These are phyloP conservation scores for Fusarium marasasianum DNA, from an alignment of 2,329 filamentous ascomycete genomes.

Conservation along the genomic window DNA sequence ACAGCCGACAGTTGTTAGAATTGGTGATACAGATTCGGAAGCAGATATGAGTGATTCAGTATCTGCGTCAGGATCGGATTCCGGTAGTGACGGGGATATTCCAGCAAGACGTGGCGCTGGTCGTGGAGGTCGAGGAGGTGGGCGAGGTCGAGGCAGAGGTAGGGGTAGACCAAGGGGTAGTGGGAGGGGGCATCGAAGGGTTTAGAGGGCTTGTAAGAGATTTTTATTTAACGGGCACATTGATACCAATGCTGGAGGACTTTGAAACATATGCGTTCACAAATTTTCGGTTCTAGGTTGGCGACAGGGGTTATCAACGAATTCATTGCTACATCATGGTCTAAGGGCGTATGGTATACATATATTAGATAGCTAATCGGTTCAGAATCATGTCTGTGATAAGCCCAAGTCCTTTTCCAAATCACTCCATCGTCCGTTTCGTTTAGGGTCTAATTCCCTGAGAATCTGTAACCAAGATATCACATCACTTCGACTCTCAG, in stretches of 20 bases:
- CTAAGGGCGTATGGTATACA: background rate
- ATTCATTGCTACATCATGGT: background rate
- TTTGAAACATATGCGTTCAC: background rate
- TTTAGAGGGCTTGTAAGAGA: background rate
- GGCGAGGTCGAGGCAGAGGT: slow-evolving; percentile 32
- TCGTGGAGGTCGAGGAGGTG: slow-evolving; percentile 39
- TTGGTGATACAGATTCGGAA: slow-evolving; percentile 40
- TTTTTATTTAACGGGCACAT: slow-evolving; percentile 2
- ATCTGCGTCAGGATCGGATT: slow-evolving; percentile 23
- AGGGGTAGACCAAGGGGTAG: slow-evolving; percentile 23
- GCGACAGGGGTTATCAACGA: background rate
- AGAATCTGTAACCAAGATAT: slow-evolving; percentile 71
- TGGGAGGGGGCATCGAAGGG: slow-evolving; percentile 17
- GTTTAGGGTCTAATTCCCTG: slow-evolving; percentile 76
- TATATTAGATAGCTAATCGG: background rate
- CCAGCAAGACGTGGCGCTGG: slow-evolving; percentile 35
- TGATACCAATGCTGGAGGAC: slow-evolving; percentile 12
- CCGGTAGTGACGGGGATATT: slow-evolving; percentile 37
- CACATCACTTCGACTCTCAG: slow-evolving; percentile 57
- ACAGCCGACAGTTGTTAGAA: slow-evolving; percentile 38
- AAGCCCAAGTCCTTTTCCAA: slow-evolving; percentile 59
- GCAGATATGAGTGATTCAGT: slow-evolving; percentile 15
- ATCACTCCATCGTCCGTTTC: slow-evolving; percentile 80
- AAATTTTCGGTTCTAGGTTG: background rate
- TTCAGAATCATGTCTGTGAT: background rate